Evolutionary conservation across 306 rosid species (phyloP).

Genomic region (Vigna radiata): DNA sequence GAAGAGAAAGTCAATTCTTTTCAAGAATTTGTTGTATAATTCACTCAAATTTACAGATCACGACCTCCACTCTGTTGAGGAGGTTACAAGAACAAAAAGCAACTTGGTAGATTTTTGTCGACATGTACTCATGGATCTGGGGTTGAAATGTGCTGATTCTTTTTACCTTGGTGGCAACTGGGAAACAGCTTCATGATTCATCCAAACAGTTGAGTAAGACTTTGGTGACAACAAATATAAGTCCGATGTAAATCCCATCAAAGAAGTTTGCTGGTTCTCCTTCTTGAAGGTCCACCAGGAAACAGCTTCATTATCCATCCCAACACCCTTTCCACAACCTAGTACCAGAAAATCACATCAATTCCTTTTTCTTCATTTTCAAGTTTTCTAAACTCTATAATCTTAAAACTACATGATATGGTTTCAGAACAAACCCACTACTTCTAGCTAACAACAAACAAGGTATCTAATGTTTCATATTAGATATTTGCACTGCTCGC

Average conservation of each 20-base stretch:
- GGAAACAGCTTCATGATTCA: conserved; percentile 74
- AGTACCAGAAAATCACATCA: conserved; percentile 39
- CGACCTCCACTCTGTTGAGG: conserved; percentile 52
- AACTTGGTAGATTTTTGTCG: conserved; percentile 37
- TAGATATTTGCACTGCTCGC: background rate
- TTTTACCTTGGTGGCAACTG: conserved; percentile 57
- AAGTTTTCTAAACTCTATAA: conserved; percentile 30
- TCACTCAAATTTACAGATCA: conserved; percentile 74
- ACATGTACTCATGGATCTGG: conserved; percentile 26
- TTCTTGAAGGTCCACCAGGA: conserved; percentile 91
- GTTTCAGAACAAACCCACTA: conserved; percentile 35
- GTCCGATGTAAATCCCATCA: conserved; percentile 48
- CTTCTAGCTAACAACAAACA: background rate
- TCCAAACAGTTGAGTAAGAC: conserved; percentile 52
- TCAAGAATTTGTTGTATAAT: conserved; percentile 54
- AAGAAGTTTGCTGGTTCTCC: conserved; percentile 93
- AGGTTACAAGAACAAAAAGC: conserved; percentile 49
- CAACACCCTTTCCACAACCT: conserved; percentile 97
- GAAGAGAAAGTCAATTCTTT: conserved; percentile 49
- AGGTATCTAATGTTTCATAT: conserved; percentile 12
- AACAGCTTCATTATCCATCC: conserved; percentile 99
- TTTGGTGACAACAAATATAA: conserved; percentile 40
- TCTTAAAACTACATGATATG: background rate
- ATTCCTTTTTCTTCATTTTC: background rate
- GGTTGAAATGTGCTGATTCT: conserved; percentile 64